phyloP scores from a whole-genome alignment of 768 basidiomycete species.

The Mycena filopes region DNA sequence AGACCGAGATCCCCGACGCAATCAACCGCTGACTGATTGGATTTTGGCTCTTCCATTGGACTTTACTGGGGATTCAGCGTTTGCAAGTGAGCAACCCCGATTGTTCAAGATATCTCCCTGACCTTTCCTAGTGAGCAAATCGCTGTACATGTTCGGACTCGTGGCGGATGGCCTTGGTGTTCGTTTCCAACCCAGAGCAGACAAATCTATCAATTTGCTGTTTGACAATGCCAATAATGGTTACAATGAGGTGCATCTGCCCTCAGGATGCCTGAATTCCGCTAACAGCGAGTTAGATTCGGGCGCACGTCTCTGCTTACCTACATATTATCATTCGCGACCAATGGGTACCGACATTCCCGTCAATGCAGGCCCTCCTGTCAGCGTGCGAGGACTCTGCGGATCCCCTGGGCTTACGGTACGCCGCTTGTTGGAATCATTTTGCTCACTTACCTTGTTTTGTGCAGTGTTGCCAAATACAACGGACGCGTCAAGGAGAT shows the following conservation, averaged over 20 bases:
- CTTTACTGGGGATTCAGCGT: conserved; percentile 87
- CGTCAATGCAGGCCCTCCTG: conserved; percentile 64
- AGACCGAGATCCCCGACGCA: conserved; percentile 84
- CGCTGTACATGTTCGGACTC: conserved; percentile 72
- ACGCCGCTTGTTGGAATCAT: conserved; percentile 7
- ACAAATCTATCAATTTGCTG: conserved; percentile 74
- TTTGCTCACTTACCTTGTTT: conserved; percentile 20
- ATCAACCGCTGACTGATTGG: conserved; percentile 78
- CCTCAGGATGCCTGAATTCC: conserved; percentile 1
- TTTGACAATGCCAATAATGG: conserved; percentile 83
- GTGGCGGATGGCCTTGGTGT: conserved; percentile 74
- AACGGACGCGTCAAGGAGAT: conserved; percentile 67
- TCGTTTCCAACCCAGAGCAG: conserved; percentile 73
- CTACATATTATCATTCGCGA: conserved; percentile 66
- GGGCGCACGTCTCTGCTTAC: conserved; percentile 74
- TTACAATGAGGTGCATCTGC: conserved; percentile 78
- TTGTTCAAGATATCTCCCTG: conserved; percentile 1
- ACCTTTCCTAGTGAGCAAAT: conserved; percentile 72
- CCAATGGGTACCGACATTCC: conserved; percentile 77
- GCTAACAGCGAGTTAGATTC: conserved; percentile 57
- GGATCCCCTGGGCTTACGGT: conserved; percentile 77
- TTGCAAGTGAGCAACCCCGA: conserved; percentile 68
- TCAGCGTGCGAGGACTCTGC: conserved; percentile 57
- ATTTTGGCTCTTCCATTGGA: conserved; percentile 81
- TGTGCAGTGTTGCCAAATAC: conserved; percentile 63